phyloP scores from a whole-genome alignment of 345 rosid genomes.

The Turritis glabra region DNA sequence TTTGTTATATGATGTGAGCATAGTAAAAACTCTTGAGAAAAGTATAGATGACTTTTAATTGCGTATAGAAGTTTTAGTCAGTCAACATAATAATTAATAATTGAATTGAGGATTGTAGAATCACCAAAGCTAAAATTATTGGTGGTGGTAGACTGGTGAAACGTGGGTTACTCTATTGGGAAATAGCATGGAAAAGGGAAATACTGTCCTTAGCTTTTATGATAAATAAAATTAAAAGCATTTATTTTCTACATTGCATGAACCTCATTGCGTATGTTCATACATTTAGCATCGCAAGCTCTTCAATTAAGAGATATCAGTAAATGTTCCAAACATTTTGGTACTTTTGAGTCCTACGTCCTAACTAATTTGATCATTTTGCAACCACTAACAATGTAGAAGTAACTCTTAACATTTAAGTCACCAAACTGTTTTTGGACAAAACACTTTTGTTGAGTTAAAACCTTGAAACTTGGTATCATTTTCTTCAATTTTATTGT shows the following conservation, averaged over 20 bases:
- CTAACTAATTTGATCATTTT: slow-evolving; percentile 15
- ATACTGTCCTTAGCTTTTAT: neutral
- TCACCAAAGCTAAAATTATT: slow-evolving; percentile 16
- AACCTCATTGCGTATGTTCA: neutral
- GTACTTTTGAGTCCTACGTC: slow-evolving; percentile 7
- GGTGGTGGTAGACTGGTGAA: slow-evolving; percentile 25
- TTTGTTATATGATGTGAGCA: slow-evolving; percentile 1
- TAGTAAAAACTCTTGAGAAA: neutral
- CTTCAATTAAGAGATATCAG: neutral
- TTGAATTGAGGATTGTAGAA: neutral
- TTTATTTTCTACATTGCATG: neutral
- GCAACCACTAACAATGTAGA: neutral
- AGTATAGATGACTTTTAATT: neutral
- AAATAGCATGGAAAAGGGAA: slow-evolving; percentile 14
- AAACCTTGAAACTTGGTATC: too few relatives aligned
- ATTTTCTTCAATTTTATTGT: too few relatives aligned
- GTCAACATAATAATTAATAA: slow-evolving; percentile 25
- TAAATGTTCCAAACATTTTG: slow-evolving; percentile 6
- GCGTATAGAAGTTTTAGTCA: neutral
- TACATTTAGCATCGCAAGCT: slow-evolving; percentile 9
- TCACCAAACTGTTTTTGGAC: neutral
- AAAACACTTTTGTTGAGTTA: too few relatives aligned
- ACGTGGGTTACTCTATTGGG: slow-evolving; percentile 8
- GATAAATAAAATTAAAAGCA: neutral
- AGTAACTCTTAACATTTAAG: neutral